Evolutionary conservation across 306 rosid species (phyloP).

Genomic region (Vigna unguiculata): DNA sequence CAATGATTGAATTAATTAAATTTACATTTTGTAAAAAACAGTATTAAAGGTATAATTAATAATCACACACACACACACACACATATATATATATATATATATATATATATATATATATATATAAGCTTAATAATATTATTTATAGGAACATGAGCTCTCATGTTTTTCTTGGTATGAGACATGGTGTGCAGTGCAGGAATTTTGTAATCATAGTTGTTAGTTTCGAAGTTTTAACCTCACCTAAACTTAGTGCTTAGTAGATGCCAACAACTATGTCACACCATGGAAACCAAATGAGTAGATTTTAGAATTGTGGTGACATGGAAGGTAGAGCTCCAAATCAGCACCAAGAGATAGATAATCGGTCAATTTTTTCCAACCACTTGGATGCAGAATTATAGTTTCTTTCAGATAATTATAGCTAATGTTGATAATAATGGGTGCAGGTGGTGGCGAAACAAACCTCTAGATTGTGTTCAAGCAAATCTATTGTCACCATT

Average conservation of each 20-base stretch:
- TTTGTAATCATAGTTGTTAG: background rate
- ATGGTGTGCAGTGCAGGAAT: background rate
- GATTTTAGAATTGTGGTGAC: constrained; percentile 21
- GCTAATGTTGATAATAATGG: constrained; percentile 33
- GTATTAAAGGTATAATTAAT: too few species aligned
- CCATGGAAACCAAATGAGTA: background rate
- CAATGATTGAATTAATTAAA: too few species aligned
- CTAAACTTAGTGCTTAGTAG: background rate
- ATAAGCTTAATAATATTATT: background rate
- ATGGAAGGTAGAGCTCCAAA: constrained; percentile 37
- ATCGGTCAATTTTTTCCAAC: constrained; percentile 35
- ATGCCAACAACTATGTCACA: background rate
- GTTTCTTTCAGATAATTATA: background rate
- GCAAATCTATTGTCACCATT: constrained; percentile 71
- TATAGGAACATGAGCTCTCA: background rate
- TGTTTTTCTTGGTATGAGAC: background rate
- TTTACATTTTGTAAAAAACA: too few species aligned
- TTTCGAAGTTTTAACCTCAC: constrained; percentile 6
- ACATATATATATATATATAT: too few species aligned
- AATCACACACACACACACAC: too few species aligned
- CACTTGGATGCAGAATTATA: background rate
- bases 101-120: too few species aligned
- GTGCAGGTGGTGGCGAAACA: constrained; percentile 73
- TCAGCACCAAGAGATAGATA: constrained; percentile 38
- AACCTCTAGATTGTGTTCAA: constrained; percentile 64